Conservation (phyloP, 2,329 filamentous ascomycete genomes). For the Drechslerella dactyloides region DNA sequence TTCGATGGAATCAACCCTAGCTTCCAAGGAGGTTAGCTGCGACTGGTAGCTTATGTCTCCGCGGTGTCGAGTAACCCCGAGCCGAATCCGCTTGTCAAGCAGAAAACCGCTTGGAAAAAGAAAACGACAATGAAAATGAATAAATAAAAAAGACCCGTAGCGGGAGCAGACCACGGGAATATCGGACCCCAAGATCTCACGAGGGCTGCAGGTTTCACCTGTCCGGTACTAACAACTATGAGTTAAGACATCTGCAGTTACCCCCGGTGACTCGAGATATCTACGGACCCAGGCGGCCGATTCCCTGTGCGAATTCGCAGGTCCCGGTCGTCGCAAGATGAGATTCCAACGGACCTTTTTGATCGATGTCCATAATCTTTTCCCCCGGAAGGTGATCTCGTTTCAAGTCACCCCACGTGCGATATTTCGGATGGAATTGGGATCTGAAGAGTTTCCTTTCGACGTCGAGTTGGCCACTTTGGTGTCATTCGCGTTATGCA, state of each 20-base stretch:
- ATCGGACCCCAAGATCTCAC: conserved; percentile 3
- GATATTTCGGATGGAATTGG: background rate
- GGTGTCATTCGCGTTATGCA: background rate
- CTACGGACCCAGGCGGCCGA: background rate
- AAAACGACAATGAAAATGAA: background rate
- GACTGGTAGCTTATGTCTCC: background rate
- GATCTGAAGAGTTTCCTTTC: background rate
- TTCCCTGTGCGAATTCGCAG: background rate
- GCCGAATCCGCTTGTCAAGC: background rate
- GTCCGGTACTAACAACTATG: background rate
- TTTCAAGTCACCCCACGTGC: background rate
- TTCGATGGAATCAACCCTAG: background rate
- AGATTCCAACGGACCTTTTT: background rate
- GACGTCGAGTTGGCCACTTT: background rate
- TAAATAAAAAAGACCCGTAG: background rate
- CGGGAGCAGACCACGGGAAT: background rate
- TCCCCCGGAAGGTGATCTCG: background rate
- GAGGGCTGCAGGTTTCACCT: conserved; percentile 1
- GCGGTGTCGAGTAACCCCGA: background rate
- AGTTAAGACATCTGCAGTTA: background rate
- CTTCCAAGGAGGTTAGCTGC: background rate
- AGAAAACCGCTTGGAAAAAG: no score
- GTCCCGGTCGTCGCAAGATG: background rate
- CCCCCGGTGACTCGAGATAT: background rate
- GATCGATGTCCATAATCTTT: background rate